A percentile compares a stretch with the other conserved stretches of the same genome.
Evolutionary conservation across 2,329 filamentous ascomycete genomes (phyloP).

Genomic region (Cryphonectria nitschkei): DNA sequence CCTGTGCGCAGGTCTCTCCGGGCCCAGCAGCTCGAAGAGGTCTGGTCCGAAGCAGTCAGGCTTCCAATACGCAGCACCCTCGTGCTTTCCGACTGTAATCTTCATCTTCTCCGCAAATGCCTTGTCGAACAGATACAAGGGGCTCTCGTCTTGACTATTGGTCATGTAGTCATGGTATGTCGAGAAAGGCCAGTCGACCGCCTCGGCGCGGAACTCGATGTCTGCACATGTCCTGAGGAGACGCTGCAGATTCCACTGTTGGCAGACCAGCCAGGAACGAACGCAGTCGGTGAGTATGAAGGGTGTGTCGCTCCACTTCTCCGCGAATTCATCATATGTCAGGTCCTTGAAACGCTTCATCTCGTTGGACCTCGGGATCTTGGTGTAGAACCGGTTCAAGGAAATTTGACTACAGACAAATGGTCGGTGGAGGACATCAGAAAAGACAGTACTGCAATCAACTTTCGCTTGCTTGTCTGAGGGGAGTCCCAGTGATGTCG

Average conservation of each 20-base stretch:
- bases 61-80: slow-evolving; percentile 69
- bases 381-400: slow-evolving; percentile 66
- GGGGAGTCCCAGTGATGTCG: slow-evolving; percentile 69
- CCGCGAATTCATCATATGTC: slow-evolving; percentile 72
- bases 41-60: slow-evolving; percentile 87
- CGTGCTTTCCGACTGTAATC: slow-evolving; percentile 61
- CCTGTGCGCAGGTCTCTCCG: slow-evolving; percentile 80
- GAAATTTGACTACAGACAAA: slow-evolving; percentile 84
- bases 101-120: slow-evolving; percentile 85
- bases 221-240: slow-evolving; percentile 68
- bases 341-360: slow-evolving; percentile 73
- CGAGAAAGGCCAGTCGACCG: slow-evolving; percentile 87
- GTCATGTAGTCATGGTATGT: slow-evolving; percentile 84
- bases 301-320: slow-evolving; percentile 75
- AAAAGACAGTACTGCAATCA: slow-evolving; percentile 80
- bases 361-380: slow-evolving; percentile 74
- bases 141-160: slow-evolving; percentile 80
- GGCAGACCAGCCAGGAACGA: slow-evolving; percentile 77
- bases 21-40: slow-evolving; percentile 77
- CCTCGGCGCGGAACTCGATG: slow-evolving; percentile 82
- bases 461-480: slow-evolving; percentile 57
- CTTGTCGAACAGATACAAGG: slow-evolving; percentile 89
- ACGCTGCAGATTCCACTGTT: slow-evolving; percentile 71
- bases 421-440: slow-evolving; percentile 85
- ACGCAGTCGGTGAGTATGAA: slow-evolving; percentile 87